Base-by-base conservation (phyloP, 495 filamentous ascomycete species). In the Penicillium samsonianum region DNA sequence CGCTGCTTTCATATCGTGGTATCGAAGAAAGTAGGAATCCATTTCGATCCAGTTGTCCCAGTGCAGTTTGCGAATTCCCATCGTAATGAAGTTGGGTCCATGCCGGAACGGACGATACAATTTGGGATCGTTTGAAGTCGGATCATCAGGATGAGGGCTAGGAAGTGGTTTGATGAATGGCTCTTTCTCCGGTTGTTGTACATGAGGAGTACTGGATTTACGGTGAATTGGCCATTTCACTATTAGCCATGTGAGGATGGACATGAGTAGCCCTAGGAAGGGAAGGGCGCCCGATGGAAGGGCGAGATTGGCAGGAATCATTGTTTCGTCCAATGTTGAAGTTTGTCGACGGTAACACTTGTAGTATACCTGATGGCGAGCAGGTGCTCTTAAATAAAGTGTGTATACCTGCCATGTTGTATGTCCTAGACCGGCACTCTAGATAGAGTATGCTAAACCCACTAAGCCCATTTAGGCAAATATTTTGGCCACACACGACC, bases 31-130 rank as follows among this genome's bases (percentile, higher is more conserved):
- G 37, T 90, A 80, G 60, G 84, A 88, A 68, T 92, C 89, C 33
- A 91, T 80, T 72, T 91, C 80, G 59, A 91, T 90, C 88, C 88
- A 91, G 12, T 87, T 84, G 61, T 83, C 79, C 71, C 82, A 86
- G 40, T 81, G 72, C 70, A 90, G 79, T n/a, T 77, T 81, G 50
- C 87, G 83, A 14, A 91, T 78, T 6, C 88, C 89, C 88, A 91
- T 91, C 8, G 85, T 91, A 56, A 89, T 80, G 63, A 87, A 80
- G 33, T 76, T 74, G 9, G 85, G 85, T 0, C 88, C 88, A 69
- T 89, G 79, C 54, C 84, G 82, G 69, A 90, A 91, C 9, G 88
- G 87, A 22, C 88, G 81, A 68, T 90, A 91, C 9, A 88, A 84
- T 8, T 87, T 78, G 6, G 88, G 87, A 52, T 84, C 83, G 10